phyloP scores from a whole-genome alignment of 2,329 filamentous ascomycete species.

The Zasmidium citrigriseum region DNA sequence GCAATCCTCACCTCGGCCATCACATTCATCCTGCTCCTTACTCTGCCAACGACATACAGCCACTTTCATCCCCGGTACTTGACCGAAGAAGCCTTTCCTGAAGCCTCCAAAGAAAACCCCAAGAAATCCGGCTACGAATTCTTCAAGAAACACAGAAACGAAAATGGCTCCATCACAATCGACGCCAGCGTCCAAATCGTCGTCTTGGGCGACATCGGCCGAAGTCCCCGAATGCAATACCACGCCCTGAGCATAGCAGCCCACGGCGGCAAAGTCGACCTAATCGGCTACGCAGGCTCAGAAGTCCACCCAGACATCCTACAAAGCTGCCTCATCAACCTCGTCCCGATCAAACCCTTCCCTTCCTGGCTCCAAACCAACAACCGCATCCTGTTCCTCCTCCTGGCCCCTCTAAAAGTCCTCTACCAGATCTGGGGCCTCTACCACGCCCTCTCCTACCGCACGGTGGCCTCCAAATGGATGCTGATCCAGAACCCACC shows the following conservation, averaged over 20 bases:
- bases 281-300: slow-evolving; percentile 89
- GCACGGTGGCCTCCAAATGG: slow-evolving; percentile 74
- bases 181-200: slow-evolving; percentile 72
- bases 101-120: slow-evolving; percentile 24
- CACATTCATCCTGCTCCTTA: slow-evolving; percentile 51
- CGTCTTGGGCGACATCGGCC: slow-evolving; percentile 91
- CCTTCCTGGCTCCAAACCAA: slow-evolving; percentile 67
- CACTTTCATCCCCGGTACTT: slow-evolving; percentile 35
- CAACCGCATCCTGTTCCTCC: slow-evolving; percentile 71
- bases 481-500: slow-evolving; percentile 92
- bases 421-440: slow-evolving; percentile 76
- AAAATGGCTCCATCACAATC: slow-evolving; percentile 31
- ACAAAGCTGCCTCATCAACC: slow-evolving; percentile 66
- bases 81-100: slow-evolving; percentile 30
- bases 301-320: slow-evolving; percentile 76
- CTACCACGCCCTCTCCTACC: slow-evolving; percentile 71
- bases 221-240: slow-evolving; percentile 97
- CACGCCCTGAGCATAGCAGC: slow-evolving; percentile 90
- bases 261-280: slow-evolving; percentile 74
- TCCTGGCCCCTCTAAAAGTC: slow-evolving; percentile 81
- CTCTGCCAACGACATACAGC: slow-evolving; percentile 55
- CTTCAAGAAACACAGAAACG: slow-evolving; percentile 27
- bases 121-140: slow-evolving; percentile 34
- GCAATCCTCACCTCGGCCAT: slow-evolving; percentile 49
- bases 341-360: slow-evolving; percentile 69